A percentile compares a stretch with the other conserved stretches of the same genome.
Conservation (phyloP, 768 basidiomycete genomes). For the Lactifluus rugatus region DNA sequence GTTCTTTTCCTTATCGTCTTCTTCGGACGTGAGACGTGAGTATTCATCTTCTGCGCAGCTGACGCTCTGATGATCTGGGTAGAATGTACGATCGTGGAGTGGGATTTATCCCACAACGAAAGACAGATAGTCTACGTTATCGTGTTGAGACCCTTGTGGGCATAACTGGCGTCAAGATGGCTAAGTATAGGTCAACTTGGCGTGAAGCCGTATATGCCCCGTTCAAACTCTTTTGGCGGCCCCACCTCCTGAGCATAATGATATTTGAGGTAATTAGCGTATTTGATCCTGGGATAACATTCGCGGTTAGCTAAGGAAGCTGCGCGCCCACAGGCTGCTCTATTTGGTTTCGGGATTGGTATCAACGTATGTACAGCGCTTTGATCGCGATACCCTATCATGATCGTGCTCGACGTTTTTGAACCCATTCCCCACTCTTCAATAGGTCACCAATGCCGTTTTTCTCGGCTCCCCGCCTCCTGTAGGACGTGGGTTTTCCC, state of each 20-base stretch:
- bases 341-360: conserved; percentile 59
- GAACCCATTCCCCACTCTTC: background rate
- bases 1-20: conserved; percentile 49
- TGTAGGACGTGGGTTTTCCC: conserved; percentile 42
- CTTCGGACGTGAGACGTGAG: conserved; percentile 60
- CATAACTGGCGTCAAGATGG: conserved; percentile 49
- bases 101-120: conserved; percentile 30
- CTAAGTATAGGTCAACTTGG: conserved; percentile 47
- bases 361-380: conserved; percentile 40
- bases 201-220: conserved; percentile 34
- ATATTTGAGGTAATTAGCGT: conserved; percentile 26
- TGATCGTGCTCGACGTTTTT: background rate
- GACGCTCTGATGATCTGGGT: conserved; percentile 4
- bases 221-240: conserved; percentile 51
- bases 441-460: conserved; percentile 53
- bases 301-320: background rate
- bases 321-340: conserved; percentile 31
- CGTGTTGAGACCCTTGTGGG: conserved; percentile 55
- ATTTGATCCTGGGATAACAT: background rate
- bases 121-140: conserved; percentile 33
- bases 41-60: background rate
- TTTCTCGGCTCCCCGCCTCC: conserved; percentile 50
- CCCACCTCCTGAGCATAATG: conserved; percentile 47
- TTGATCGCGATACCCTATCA: background rate
- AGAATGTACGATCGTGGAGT: conserved; percentile 50